These are phyloP conservation scores for Paraurostyla sp. DNA, from an alignment of 73 alveolate genomes.

Conservation along the genomic window DNA sequence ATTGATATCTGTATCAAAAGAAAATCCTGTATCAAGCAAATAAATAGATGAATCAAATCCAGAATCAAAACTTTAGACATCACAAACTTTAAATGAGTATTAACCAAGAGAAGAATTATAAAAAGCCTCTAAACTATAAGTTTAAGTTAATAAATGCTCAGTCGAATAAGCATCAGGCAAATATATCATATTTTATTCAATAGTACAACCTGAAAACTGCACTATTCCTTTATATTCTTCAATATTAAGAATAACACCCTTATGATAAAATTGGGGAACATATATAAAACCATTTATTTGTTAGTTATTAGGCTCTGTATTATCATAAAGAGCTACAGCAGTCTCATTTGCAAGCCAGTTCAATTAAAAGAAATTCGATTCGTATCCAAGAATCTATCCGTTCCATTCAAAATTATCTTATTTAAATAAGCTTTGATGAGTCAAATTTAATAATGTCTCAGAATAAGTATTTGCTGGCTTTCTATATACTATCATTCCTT, in stretches of 20 bases:
- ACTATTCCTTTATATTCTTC: slow-evolving; percentile 50
- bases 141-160: background rate
- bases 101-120: no score
- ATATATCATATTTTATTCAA: background rate
- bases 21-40: slow-evolving; percentile 4
- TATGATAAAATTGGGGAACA: slow-evolving; percentile 17
- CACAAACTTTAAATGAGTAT: background rate
- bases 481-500: slow-evolving; percentile 45
- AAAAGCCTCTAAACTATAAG: background rate
- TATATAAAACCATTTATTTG: background rate
- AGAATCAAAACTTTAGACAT: background rate
- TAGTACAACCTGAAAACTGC: slow-evolving; percentile 11
- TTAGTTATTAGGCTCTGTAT: background rate
- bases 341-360: slow-evolving; percentile 8
- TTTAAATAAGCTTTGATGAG: background rate
- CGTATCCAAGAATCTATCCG: background rate
- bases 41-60: background rate
- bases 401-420: background rate
- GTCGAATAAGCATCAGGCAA: background rate
- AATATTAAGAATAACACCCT: slow-evolving; percentile 41
- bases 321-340: background rate
- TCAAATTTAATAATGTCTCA: background rate
- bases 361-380: background rate
- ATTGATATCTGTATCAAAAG: background rate
- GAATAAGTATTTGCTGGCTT: background rate